Percentiles rank a stretch among this genome's conserved stretches.
Conservation (phyloP, 164 flowering plant species). For the Vitis rotundifolia region DNA sequence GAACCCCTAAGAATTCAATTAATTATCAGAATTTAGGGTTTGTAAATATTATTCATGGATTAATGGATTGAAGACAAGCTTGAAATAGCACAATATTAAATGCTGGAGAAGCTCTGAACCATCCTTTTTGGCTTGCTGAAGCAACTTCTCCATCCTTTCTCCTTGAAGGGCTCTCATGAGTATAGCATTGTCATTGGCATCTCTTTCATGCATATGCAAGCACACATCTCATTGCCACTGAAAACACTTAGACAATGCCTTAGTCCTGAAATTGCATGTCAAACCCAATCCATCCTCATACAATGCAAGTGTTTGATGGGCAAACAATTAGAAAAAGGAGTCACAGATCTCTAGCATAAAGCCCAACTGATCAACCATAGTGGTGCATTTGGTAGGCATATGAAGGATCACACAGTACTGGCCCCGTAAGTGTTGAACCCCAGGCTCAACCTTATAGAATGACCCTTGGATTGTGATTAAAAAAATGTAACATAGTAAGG, state of each 20-base stretch:
- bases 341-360: background rate
- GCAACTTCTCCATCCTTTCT: background rate
- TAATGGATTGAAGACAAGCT: background rate
- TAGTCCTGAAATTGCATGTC: background rate
- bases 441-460: background rate
- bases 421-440: background rate
- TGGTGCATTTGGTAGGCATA: background rate
- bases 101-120: background rate
- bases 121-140: background rate
- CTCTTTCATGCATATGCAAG: background rate
- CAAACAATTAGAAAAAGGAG: background rate
- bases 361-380: background rate
- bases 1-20: background rate
- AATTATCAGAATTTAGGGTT: background rate
- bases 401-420: background rate
- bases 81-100: background rate
- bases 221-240: background rate
- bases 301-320: background rate
- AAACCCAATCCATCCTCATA: background rate
- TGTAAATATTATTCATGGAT: background rate
- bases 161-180: background rate
- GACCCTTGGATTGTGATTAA: background rate
- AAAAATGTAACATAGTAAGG: too few species aligned
- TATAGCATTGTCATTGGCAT: background rate
- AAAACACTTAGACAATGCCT: background rate